These are phyloP conservation scores for Coemansia sp. DNA, from an alignment of 192 early-diverging fungal genomes.

Conservation along the genomic window DNA sequence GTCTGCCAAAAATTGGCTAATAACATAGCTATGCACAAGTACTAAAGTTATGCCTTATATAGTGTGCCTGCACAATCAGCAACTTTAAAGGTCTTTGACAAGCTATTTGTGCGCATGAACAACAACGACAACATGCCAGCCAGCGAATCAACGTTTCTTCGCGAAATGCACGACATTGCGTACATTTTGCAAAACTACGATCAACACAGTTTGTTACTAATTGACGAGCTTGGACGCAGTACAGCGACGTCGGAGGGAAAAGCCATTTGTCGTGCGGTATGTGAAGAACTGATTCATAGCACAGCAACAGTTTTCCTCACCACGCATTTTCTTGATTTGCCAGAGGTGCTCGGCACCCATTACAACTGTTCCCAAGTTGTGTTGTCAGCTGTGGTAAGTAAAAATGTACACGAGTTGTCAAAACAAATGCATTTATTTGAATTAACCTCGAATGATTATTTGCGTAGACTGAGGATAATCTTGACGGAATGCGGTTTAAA, in stretches of 20 bases:
- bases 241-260: conserved; percentile 61
- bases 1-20: neutral
- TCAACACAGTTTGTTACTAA: conserved; percentile 69
- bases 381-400: conserved; percentile 25
- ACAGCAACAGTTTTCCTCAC: conserved; percentile 69
- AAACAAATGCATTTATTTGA: neutral
- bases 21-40: neutral
- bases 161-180: conserved; percentile 85
- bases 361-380: conserved; percentile 47
- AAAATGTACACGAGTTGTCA: neutral
- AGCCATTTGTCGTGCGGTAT: conserved; percentile 70
- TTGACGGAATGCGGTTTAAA: conserved; percentile 15
- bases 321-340: conserved; percentile 76
- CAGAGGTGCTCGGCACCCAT: conserved; percentile 55
- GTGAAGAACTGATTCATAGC: conserved; percentile 63
- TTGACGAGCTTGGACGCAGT: conserved; percentile 88
- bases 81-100: conserved; percentile 66
- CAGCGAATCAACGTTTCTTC: conserved; percentile 76
- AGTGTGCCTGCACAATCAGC: conserved; percentile 83
- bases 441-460: neutral
- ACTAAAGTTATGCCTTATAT: neutral
- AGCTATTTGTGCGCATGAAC: conserved; percentile 76
- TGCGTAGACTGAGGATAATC: neutral
- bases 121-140: conserved; percentile 64
- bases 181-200: conserved; percentile 77